Evolutionary conservation across 352 stramenopile genomes (phyloP).

Genomic region (Hyaloperonospora arabidopsidis): DNA sequence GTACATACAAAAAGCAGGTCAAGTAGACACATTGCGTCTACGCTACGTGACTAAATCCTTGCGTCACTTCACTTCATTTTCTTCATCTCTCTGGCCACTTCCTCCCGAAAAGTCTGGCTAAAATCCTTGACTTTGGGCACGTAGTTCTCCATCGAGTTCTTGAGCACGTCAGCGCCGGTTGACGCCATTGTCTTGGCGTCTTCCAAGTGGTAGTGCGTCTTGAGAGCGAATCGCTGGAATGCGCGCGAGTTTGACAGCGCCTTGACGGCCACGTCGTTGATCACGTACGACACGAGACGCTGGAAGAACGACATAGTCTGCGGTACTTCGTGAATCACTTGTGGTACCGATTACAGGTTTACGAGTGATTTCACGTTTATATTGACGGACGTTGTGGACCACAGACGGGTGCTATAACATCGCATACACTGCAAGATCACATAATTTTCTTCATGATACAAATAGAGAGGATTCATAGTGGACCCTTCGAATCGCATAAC

Average conservation of each 20-base stretch:
- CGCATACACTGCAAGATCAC: too few species aligned
- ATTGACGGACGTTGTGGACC: too few species aligned
- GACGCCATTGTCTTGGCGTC: slow-evolving; percentile 70
- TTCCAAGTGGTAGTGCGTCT: slow-evolving; percentile 79
- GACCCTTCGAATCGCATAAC: too few species aligned
- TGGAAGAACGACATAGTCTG: slow-evolving; percentile 73
- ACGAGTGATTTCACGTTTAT: slow-evolving; percentile 10
- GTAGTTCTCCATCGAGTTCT: slow-evolving; percentile 47
- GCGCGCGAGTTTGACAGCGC: slow-evolving; percentile 67
- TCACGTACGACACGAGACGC: slow-evolving; percentile 67
- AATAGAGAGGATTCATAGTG: too few species aligned
- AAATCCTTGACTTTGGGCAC: slow-evolving; percentile 76
- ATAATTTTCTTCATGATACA: too few species aligned
- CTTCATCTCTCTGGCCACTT: slow-evolving; percentile 58
- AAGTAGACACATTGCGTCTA: too few species aligned
- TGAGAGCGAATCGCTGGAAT: slow-evolving; percentile 81
- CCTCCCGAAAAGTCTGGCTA: slow-evolving; percentile 57
- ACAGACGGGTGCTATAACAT: too few species aligned
- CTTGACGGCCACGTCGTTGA: slow-evolving; percentile 84
- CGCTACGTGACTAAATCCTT: too few species aligned
- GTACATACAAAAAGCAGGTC: too few species aligned
- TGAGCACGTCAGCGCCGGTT: slow-evolving; percentile 37
- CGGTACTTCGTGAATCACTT: too few species aligned
- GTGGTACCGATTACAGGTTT: slow-evolving; percentile 8
- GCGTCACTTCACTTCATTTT: slow-evolving; percentile 68